Evolutionary conservation across 2,329 filamentous ascomycete species (phyloP).

Genomic region (Cladosporium colombiae): DNA sequence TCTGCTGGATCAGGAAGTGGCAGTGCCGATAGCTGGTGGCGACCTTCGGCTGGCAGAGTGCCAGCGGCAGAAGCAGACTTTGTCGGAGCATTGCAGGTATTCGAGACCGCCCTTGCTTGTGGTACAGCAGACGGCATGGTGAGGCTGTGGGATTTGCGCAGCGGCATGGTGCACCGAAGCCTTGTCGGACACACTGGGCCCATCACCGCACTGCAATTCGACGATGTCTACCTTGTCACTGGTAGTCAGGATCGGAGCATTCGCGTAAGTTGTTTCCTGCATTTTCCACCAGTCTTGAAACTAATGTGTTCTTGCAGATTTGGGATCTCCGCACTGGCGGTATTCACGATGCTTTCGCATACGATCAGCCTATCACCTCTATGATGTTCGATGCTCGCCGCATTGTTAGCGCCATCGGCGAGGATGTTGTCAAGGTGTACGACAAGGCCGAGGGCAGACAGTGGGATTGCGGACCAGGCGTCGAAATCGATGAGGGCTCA

Average conservation of each 20-base stretch:
- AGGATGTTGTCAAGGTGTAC: constrained; percentile 95
- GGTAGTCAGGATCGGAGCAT: constrained; percentile 91
- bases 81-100: constrained; percentile 91
- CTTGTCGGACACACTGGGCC: constrained; percentile 93
- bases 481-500: constrained; percentile 64
- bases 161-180: constrained; percentile 94
- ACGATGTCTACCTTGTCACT: constrained; percentile 92
- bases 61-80: constrained; percentile 77
- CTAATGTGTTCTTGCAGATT: constrained; percentile 63
- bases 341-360: constrained; percentile 94
- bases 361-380: constrained; percentile 85
- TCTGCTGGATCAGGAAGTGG: constrained; percentile 28
- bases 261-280: constrained; percentile 63
- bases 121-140: constrained; percentile 98
- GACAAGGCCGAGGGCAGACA: constrained; percentile 95
- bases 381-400: constrained; percentile 96
- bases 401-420: constrained; percentile 86
- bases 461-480: constrained; percentile 89
- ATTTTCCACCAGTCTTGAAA: background rate
- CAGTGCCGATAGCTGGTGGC: constrained; percentile 59
- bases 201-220: constrained; percentile 92
- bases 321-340: constrained; percentile 97
- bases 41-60: constrained; percentile 61
- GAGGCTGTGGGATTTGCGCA: constrained; percentile 91
- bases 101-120: constrained; percentile 91